phyloP scores from a whole-genome alignment of 2,329 filamentous ascomycete genomes.

The Fusarium duplospermum region DNA sequence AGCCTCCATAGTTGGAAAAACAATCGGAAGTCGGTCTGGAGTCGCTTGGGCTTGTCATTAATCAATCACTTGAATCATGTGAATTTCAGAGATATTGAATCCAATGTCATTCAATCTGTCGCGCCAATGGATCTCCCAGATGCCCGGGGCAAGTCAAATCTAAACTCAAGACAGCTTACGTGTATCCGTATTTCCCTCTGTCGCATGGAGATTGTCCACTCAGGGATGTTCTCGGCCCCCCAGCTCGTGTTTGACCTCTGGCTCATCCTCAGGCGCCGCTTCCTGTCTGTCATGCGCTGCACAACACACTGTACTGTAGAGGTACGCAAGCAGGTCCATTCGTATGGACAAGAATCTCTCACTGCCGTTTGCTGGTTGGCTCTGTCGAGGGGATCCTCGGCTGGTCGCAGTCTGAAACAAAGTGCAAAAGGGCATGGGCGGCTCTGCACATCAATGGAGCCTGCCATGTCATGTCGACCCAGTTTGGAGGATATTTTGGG shows the following conservation, averaged over 20 bases:
- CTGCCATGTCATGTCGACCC: slow-evolving; percentile 14
- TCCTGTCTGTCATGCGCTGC: slow-evolving; percentile 10
- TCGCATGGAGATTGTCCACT: slow-evolving; percentile 3
- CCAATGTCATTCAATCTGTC: neutral
- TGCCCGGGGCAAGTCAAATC: neutral
- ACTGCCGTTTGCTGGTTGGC: slow-evolving; percentile 35
- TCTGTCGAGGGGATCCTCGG: slow-evolving; percentile 1
- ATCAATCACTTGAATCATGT: neutral
- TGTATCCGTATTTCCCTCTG: slow-evolving; percentile 23
- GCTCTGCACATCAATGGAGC: slow-evolving; percentile 32
- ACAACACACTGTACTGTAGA: slow-evolving; percentile 21
- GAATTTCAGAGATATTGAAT: neutral
- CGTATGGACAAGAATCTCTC: slow-evolving; percentile 13
- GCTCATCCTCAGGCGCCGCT: slow-evolving; percentile 23
- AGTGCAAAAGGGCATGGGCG: slow-evolving; percentile 33
- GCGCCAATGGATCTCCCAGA: neutral
- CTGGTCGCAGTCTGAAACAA: slow-evolving; percentile 33
- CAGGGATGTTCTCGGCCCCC: slow-evolving; percentile 19
- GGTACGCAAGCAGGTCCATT: neutral
- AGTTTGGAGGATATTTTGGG: slow-evolving; percentile 24
- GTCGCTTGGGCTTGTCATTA: neutral
- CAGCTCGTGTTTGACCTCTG: slow-evolving; percentile 17
- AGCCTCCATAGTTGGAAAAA: neutral
- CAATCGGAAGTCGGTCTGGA: neutral
- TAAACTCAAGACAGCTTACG: slow-evolving; percentile 28